Evolutionary conservation across 768 basidiomycete genomes (phyloP), one percentile per base, ranked within the genome.

Genomic region (Leccinum uliginosum): DNA sequence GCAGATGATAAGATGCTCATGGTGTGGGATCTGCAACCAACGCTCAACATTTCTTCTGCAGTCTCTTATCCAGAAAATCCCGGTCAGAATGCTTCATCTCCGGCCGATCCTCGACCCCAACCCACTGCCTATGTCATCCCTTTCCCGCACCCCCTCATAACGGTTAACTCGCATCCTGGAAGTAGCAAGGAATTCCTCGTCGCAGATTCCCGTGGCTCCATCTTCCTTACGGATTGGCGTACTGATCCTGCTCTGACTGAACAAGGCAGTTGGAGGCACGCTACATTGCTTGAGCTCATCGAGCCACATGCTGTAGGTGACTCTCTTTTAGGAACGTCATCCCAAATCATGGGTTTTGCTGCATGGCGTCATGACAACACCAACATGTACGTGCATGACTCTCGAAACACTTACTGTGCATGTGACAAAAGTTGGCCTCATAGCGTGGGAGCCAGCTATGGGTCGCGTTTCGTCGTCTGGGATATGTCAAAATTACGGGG

Each of bases 201-300:
- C 54, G 81, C 89, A 2, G 91, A 93, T 71, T 80, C 77, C 53
- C 81, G 80, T 34, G 91, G 91, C 32, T 85, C 83, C 27, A 75
- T 92, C 48, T 90, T 85, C 69, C 70, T 91, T 48, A 83, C 85
- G n/a, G 89, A 93, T 73, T 93, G 91, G 91, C 83, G 86, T 54
- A 80, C 85, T 6, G 87, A 91, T 65, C 85, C 85, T 1, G 78
- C 79, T 12, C 78, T 65, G 54, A 73, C 71, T 19, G 80, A 79
- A 54, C 76, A 77, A 54, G 80, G 76, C 47, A 78, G 73, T 53
- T 83, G 85, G 79, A 80, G 85, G 48, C 82, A 85, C 67, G 79
- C 78, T 11, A 85, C 80, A 65, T 71, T 90, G 46, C 64, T 89
- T 19, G 90, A 93, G 68, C 82, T 93, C 3, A 74, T 85, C 15